Evolutionary conservation across 768 basidiomycete species (phyloP).

Genomic region (Amanita pseudoporphyria): DNA sequence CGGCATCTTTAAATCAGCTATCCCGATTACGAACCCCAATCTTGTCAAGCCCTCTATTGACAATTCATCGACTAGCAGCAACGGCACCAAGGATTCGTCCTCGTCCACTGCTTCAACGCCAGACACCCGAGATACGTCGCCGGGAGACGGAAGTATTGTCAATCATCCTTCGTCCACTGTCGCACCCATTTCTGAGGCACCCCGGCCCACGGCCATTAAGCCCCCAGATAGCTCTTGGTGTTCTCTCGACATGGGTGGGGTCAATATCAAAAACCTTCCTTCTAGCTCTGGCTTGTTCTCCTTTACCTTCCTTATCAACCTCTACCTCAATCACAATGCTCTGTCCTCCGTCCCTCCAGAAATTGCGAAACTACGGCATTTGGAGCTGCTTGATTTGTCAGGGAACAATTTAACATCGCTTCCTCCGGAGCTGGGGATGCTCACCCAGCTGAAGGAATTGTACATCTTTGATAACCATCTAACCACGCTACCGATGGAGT

Average conservation of each 20-base stretch:
- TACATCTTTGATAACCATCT: constrained; percentile 95
- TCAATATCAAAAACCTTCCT: constrained; percentile 86
- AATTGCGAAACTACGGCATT: constrained; percentile 74
- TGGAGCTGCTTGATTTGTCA: constrained; percentile 87
- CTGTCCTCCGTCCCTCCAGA: constrained; percentile 70
- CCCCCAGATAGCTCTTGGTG: constrained; percentile 78
- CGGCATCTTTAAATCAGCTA: constrained; percentile 76
- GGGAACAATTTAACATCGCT: constrained; percentile 73
- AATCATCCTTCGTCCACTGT: constrained; percentile 72
- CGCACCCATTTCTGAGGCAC: constrained; percentile 59
- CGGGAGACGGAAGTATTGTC: constrained; percentile 18
- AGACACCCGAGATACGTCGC: constrained; percentile 17
- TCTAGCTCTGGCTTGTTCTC: constrained; percentile 63
- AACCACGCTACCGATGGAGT: constrained; percentile 73
- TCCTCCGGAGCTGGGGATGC: constrained; percentile 84
- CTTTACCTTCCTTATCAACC: constrained; percentile 88
- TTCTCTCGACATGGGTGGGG: constrained; percentile 93
- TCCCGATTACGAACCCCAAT: constrained; percentile 90
- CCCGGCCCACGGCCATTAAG: constrained; percentile 52
- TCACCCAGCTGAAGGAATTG: constrained; percentile 83
- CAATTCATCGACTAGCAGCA: constrained; percentile 5
- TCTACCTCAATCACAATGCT: constrained; percentile 95
- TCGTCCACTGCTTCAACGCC: constrained; percentile 17
- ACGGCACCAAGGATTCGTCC: constrained; percentile 14
- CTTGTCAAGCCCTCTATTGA: constrained; percentile 39